Base-by-base conservation (phyloP, 495 filamentous ascomycete genomes). In the Hyaloscypha hepaticicola region DNA sequence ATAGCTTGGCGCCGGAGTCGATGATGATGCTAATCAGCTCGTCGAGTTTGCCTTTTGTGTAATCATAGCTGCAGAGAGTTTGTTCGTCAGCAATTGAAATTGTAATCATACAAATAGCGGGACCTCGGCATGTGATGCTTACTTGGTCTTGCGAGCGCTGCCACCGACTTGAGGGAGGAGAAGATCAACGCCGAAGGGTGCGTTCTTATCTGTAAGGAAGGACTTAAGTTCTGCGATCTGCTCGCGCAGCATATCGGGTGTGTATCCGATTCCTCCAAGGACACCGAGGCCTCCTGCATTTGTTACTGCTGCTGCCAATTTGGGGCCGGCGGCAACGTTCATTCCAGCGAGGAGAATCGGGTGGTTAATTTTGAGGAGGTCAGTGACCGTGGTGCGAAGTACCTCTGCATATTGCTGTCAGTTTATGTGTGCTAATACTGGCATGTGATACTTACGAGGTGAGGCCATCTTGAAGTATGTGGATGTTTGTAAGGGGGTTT, bases 291-390 rank as follows among this genome's bases (percentile, higher is more conserved):
- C 95, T 67, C 95, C 95, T 31, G 95, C 95, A 79, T 99, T 97
- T 64, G 95, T 96, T 70, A 99, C 95, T 11, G 95, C 95, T 22
- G 95, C 95, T 49, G 95, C 96, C 73, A 99, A 87, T 84, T 93
- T 96, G 53, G 96, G 96, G 55, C 95, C 95, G 56, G 95, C 96
- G 55, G 95, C 96, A 64, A 98, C 96, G 83, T 98, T 98, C 95
- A 99, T 99, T 72, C 95, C 95, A 68, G 95, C 95, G 66, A 98
- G 88, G 72, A 98, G 82, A 74, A 99, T 82, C 31, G 95, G 95
- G 79, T 98, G 95, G 72, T 97, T 93, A 83, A 99, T 97, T 83
- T 89, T 89, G 78, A 98, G 88, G 68, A 96, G 90, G 84, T 96
- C 92, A 69, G 95, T 99, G 73, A 92, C 80, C 58, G 90, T 86